These are phyloP conservation scores for Cyberlindnera amylophila DNA, from an alignment of 805 yeast genomes.

Conservation along the genomic window DNA sequence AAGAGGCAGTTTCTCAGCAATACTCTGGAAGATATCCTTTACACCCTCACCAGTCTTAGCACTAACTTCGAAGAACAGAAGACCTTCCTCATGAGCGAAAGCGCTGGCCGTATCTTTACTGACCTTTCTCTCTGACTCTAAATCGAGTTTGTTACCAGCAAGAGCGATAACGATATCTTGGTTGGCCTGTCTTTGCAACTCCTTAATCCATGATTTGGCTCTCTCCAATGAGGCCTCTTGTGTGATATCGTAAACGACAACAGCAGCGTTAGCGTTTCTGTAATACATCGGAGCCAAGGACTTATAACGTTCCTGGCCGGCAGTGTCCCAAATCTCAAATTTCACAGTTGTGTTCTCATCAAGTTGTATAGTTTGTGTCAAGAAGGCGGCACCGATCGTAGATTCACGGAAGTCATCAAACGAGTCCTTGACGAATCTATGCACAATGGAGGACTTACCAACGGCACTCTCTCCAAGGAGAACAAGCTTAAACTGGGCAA, in stretches of 20 bases:
- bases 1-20: constrained; percentile 44
- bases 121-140: constrained; percentile 46
- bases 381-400: constrained; percentile 82
- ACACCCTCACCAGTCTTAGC: constrained; percentile 56
- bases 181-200: constrained; percentile 79
- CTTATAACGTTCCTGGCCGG: constrained; percentile 83
- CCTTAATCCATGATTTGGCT: constrained; percentile 90
- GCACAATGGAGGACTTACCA: constrained; percentile 64
- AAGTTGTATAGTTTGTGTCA: constrained; percentile 62
- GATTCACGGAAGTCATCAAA: constrained; percentile 74
- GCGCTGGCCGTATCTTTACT: constrained; percentile 43
- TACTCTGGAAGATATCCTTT: constrained; percentile 42
- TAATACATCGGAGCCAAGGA: constrained; percentile 82
- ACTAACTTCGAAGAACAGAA: constrained; percentile 51
- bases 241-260: constrained; percentile 83
- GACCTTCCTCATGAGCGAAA: constrained; percentile 50
- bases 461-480: constrained; percentile 66
- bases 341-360: constrained; percentile 54
- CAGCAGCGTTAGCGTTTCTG: constrained; percentile 76
- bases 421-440: constrained; percentile 67
- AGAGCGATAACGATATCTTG: constrained; percentile 59
- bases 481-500: constrained; percentile 58
- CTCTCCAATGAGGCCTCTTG: constrained; percentile 62
- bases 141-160: constrained; percentile 76
- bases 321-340: constrained; percentile 84